These are phyloP conservation scores for Ramularia collo-cygni DNA, from an alignment of 2,329 filamentous ascomycete genomes.

Conservation along the genomic window DNA sequence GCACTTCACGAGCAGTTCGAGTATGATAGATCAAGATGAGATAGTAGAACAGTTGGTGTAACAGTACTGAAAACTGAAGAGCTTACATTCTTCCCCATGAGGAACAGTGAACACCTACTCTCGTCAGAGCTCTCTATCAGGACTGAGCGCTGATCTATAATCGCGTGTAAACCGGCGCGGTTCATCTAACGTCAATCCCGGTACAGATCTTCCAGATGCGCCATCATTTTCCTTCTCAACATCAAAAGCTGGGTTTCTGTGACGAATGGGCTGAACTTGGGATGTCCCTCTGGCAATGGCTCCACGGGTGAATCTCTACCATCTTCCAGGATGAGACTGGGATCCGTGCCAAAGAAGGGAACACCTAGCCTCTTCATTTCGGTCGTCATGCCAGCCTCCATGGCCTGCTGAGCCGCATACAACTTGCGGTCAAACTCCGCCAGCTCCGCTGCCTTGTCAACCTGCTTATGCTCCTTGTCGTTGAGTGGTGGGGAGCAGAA, in stretches of 20 bases:
- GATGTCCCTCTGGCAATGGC: constrained; percentile 11
- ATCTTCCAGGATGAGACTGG: constrained; percentile 36
- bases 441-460: constrained; percentile 46
- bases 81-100: too few relatives aligned
- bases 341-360: constrained; percentile 53
- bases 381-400: constrained; percentile 51
- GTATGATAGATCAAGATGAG: too few relatives aligned
- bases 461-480: constrained; percentile 7
- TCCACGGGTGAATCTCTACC: constrained; percentile 13
- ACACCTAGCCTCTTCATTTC: constrained; percentile 53
- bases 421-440: constrained; percentile 56
- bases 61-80: too few relatives aligned
- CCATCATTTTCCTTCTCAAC: constrained; percentile 32
- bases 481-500: constrained; percentile 8
- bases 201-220: constrained; percentile 35
- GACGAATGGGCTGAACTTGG: constrained; percentile 26
- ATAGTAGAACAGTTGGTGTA: too few relatives aligned
- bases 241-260: constrained; percentile 27
- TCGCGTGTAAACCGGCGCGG: too few relatives aligned
- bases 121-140: too few relatives aligned
- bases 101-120: too few relatives aligned
- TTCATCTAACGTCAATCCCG: constrained; percentile 24
- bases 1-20: too few relatives aligned
- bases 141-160: too few relatives aligned
- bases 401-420: constrained; percentile 51